phyloP scores from a whole-genome alignment of 345 rosid genomes.

The Murraya paniculata region DNA sequence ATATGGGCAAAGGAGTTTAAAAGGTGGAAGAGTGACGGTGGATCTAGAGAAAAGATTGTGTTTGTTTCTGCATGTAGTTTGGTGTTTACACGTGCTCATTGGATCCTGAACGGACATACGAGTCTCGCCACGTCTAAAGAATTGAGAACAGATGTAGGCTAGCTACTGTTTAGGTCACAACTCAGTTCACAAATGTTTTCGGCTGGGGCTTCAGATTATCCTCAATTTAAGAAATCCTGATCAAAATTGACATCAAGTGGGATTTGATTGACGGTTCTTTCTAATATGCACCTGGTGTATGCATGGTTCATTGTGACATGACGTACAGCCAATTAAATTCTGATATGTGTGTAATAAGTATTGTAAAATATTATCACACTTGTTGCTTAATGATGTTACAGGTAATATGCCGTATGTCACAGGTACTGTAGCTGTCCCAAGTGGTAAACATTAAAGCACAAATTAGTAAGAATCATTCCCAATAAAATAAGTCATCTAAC shows the following conservation, averaged over 20 bases:
- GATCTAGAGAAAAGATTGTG: background rate
- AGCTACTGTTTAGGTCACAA: background rate
- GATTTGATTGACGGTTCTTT: background rate
- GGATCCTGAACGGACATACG: background rate
- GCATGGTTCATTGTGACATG: no score
- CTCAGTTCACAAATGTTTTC: background rate
- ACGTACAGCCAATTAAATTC: no score
- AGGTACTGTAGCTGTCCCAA: no score
- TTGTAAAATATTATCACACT: no score
- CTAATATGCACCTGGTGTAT: no score
- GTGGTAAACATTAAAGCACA: no score
- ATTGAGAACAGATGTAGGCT: background rate
- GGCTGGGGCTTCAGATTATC: background rate
- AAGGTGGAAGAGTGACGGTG: constrained; percentile 6
- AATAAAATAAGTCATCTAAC: no score
- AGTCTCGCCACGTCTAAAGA: constrained; percentile 16
- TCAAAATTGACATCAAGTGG: background rate
- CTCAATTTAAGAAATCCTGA: background rate
- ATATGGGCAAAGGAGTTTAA: background rate
- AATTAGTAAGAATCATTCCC: no score
- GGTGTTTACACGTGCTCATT: constrained; percentile 14
- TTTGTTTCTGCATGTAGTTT: constrained; percentile 11
- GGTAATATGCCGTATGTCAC: no score
- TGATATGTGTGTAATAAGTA: no score
- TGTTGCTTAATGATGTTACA: no score